A percentile compares a stretch with the other conserved stretches of the same genome.
These are phyloP conservation scores for Xylariomycetidae sp. DNA, from an alignment of 2,329 filamentous ascomycete species.

Conservation along the genomic window DNA sequence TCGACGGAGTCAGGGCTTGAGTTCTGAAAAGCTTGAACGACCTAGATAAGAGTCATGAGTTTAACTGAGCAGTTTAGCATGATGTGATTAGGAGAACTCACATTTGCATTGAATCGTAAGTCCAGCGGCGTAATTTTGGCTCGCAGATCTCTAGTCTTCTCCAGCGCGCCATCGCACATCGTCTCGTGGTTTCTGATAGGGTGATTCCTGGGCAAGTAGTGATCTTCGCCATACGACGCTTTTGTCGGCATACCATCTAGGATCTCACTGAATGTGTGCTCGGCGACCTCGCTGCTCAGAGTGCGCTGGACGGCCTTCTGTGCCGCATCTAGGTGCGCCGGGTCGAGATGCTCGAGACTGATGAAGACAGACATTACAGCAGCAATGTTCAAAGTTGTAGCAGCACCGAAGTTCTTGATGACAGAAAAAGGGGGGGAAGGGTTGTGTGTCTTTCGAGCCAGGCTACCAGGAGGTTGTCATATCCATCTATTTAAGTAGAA, in stretches of 20 bases:
- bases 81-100: slow-evolving; percentile 7
- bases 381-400: not conserved
- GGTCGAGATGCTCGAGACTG: slow-evolving; percentile 2
- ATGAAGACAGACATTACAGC: not conserved
- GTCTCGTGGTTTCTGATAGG: slow-evolving; percentile 10
- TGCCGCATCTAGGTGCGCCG: slow-evolving; percentile 2
- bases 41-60: no score
- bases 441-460: no score
- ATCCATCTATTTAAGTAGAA: no score
- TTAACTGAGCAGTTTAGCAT: no score
- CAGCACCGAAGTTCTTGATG: not conserved
- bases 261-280: slow-evolving; percentile 17
- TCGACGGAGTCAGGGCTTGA: slow-evolving; percentile 16
- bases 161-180: slow-evolving; percentile 14
- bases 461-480: no score
- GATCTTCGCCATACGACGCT: slow-evolving; percentile 12
- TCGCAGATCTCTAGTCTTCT: slow-evolving; percentile 12
- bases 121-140: slow-evolving; percentile 3
- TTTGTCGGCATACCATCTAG: slow-evolving; percentile 18
- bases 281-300: slow-evolving; percentile 9
- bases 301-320: slow-evolving; percentile 11
- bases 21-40: slow-evolving; percentile 18
- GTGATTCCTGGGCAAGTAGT: slow-evolving; percentile 1
- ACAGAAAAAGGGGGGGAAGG: no score
- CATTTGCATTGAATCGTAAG: slow-evolving; percentile 10